These are phyloP conservation scores for Aspergillus puulaauensis DNA, from an alignment of 2,329 filamentous ascomycete genomes.

Conservation along the genomic window DNA sequence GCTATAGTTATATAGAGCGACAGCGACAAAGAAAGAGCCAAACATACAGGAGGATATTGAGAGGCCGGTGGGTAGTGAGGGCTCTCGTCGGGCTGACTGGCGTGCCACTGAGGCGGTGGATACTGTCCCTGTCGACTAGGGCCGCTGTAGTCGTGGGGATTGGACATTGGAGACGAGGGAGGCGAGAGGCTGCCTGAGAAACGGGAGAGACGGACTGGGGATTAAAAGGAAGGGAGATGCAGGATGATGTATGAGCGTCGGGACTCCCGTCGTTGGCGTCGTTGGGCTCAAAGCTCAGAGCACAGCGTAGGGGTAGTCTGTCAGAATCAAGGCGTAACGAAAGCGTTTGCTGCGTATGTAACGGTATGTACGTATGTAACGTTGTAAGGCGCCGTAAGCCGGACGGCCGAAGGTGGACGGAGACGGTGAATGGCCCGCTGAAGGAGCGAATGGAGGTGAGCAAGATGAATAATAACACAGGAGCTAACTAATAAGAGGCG, in stretches of 20 bases:
- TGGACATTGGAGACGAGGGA: conserved; percentile 39
- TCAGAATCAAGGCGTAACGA: conserved; percentile 2
- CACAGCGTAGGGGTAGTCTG: conserved; percentile 12
- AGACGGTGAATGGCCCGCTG: background rate
- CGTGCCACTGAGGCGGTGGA: conserved; percentile 44
- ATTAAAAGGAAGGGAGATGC: conserved; percentile 23
- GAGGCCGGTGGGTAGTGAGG: conserved; percentile 34
- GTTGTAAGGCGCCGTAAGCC: conserved; percentile 11
- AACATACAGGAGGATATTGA: conserved; percentile 41
- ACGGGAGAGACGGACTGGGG: conserved; percentile 18
- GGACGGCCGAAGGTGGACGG: no score
- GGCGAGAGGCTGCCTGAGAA: conserved; percentile 22
- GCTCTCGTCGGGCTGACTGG: conserved; percentile 40
- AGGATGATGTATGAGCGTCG: conserved; percentile 30
- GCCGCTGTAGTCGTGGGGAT: conserved; percentile 42
- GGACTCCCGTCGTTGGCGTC: conserved; percentile 9
- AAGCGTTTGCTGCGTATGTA: conserved; percentile 9
- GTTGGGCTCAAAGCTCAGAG: conserved; percentile 13
- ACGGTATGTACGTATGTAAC: conserved; percentile 16
- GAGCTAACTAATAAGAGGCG: conserved; percentile 10
- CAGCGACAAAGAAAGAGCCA: background rate
- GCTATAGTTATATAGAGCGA: background rate
- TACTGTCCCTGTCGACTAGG: conserved; percentile 48
- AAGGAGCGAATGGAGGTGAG: conserved; percentile 15
- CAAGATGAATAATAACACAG: conserved; percentile 2